A percentile compares a stretch with the other conserved stretches of the same genome.
These are phyloP conservation scores for Noccaea caerulescens DNA, from an alignment of 345 rosid genomes.

Conservation along the genomic window DNA sequence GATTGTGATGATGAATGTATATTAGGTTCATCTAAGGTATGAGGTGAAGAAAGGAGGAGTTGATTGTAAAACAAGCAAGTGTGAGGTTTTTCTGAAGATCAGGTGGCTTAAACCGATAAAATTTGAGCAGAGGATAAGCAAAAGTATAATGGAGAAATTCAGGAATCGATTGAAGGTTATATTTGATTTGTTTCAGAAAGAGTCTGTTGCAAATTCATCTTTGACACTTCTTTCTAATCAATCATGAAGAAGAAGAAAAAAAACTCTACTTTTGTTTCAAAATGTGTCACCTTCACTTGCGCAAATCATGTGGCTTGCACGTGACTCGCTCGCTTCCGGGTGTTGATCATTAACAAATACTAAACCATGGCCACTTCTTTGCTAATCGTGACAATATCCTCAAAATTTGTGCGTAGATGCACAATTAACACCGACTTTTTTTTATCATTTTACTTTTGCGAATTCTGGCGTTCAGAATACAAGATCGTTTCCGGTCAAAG, in stretches of 20 bases:
- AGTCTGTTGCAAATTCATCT: slow-evolving; percentile 45
- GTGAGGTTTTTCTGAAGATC: slow-evolving; percentile 58
- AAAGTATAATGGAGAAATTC: slow-evolving; percentile 65
- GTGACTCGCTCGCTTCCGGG: too few species aligned
- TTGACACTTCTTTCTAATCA: slow-evolving; percentile 34
- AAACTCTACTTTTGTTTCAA: not conserved
- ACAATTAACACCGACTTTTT: too few species aligned
- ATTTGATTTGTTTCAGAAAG: slow-evolving; percentile 62
- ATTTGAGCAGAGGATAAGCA: slow-evolving; percentile 72
- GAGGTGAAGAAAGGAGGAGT: slow-evolving; percentile 54
- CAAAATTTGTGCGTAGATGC: too few species aligned
- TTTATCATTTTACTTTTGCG: too few species aligned
- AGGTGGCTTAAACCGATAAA: slow-evolving; percentile 71
- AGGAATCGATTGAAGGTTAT: slow-evolving; percentile 57
- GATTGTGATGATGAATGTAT: slow-evolving; percentile 14
- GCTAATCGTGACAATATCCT: too few species aligned
- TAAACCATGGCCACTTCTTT: too few species aligned
- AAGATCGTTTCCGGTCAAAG: too few species aligned
- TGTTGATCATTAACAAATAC: too few species aligned
- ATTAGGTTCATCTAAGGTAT: slow-evolving; percentile 62
- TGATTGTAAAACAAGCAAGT: slow-evolving; percentile 58
- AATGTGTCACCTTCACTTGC: slow-evolving; percentile 9
- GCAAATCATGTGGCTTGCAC: not conserved
- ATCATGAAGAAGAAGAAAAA: not conserved
- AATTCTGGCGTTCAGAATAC: too few species aligned